These are phyloP conservation scores for Pseudogymnoascus destructans DNA, from an alignment of 2,329 filamentous ascomycete genomes.

Conservation along the genomic window DNA sequence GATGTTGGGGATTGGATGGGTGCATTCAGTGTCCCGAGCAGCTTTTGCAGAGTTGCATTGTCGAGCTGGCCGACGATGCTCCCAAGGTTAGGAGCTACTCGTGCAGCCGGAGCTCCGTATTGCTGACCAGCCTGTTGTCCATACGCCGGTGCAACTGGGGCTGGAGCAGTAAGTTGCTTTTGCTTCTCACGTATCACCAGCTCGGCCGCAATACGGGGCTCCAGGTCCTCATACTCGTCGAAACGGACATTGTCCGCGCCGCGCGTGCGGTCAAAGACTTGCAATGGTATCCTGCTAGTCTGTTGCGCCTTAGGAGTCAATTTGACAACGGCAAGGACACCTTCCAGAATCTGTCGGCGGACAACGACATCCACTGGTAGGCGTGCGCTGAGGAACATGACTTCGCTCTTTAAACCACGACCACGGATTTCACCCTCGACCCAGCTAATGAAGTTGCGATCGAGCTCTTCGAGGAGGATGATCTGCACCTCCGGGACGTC, in stretches of 20 bases:
- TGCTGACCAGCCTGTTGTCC: constrained; percentile 25
- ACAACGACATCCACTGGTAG: constrained; percentile 69
- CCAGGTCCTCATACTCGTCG: constrained; percentile 76
- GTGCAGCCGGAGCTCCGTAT: constrained; percentile 26
- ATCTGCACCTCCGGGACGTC: constrained; percentile 86
- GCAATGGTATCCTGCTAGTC: constrained; percentile 62
- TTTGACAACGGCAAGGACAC: constrained; percentile 73
- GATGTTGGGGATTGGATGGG: constrained; percentile 17
- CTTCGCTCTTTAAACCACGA: constrained; percentile 60
- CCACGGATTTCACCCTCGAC: constrained; percentile 64
- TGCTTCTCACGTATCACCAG: constrained; percentile 62
- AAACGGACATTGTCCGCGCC: constrained; percentile 68
- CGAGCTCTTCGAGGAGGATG: constrained; percentile 64
- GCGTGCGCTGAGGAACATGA: constrained; percentile 65
- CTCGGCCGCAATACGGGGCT: constrained; percentile 65
- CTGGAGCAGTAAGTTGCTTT: constrained; percentile 28
- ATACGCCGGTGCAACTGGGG: constrained; percentile 25
- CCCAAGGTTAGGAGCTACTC: constrained; percentile 40
- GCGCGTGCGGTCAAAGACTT: constrained; percentile 69
- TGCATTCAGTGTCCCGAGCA: constrained; percentile 44
- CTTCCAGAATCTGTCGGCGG: constrained; percentile 73
- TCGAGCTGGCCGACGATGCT: constrained; percentile 57
- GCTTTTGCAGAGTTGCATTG: constrained; percentile 53
- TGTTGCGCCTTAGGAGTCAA: constrained; percentile 58
- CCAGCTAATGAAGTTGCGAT: constrained; percentile 69